These are phyloP conservation scores for Microcera coccophila DNA, from an alignment of 2,329 filamentous ascomycete genomes.

Conservation along the genomic window DNA sequence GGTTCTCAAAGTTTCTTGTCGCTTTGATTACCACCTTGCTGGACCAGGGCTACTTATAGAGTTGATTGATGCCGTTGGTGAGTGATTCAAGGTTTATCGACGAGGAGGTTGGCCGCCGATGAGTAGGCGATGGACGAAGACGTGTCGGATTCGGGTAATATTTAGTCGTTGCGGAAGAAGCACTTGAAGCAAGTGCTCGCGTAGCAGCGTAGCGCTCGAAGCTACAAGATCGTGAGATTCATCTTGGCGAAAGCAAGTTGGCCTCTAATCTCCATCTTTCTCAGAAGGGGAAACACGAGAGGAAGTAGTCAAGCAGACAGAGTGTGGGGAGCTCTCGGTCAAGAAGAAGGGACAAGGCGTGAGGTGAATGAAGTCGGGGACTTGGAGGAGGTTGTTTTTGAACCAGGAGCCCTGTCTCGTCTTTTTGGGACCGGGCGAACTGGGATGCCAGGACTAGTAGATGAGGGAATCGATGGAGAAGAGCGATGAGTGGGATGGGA, in stretches of 20 bases:
- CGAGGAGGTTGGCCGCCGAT: neutral
- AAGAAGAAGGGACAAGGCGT: conserved; percentile 22
- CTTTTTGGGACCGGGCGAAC: too few species aligned
- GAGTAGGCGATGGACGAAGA: conserved; percentile 8
- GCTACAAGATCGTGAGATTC: conserved; percentile 22
- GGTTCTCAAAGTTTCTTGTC: neutral
- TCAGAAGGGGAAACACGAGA: conserved; percentile 17
- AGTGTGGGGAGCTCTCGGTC: conserved; percentile 26
- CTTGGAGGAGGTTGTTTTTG: neutral
- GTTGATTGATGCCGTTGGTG: neutral
- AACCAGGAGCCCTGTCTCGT: too few species aligned
- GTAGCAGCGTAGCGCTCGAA: conserved; percentile 14
- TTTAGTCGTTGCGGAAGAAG: conserved; percentile 13
- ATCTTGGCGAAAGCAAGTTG: conserved; percentile 24
- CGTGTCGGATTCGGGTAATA: conserved; percentile 6
- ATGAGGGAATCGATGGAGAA: neutral
- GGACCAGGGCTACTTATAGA: too few species aligned
- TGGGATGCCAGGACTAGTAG: neutral
- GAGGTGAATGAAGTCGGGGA: conserved; percentile 9
- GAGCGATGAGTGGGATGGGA: neutral
- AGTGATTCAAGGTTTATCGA: neutral
- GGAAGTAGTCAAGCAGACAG: conserved; percentile 13
- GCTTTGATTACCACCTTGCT: neutral
- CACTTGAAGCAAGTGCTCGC: conserved; percentile 21
- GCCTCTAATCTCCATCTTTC: conserved; percentile 23